Evolutionary conservation across 352 stramenopile species (phyloP), one percentile per base, ranked within the genome.

Genomic region (Albugo candida): DNA sequence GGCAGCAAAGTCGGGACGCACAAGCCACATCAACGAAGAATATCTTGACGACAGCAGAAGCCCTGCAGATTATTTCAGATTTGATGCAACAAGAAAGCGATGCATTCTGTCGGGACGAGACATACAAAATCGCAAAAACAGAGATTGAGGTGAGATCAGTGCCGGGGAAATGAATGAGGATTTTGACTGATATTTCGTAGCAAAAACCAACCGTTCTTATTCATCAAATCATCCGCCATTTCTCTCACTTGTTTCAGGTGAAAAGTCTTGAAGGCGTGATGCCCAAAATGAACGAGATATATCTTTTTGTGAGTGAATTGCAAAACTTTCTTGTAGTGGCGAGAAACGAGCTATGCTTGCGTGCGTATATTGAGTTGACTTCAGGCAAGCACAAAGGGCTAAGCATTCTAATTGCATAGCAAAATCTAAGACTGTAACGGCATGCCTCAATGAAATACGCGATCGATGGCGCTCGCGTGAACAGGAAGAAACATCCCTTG

Each of bases 251-350:
- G 6, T 94, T 94, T 59, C 61, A 83, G 39, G 65, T 94, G 14
- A 83, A 78, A 41, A 74, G 58, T 27, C 59, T 93, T 13, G 81
- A 94, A 47, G 82, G 81, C 1, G 72, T 93, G 21, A 65, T 94
- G n/a, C 82, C 82, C 2, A 93, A 92, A 49, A 91, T 93, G 43
- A 93, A 93, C 43, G 78, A 92, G 55, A 67, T 76, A 24, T 93
- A 83, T 51, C 45, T 93, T 42, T 84, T 83, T 18, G 59, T 81
- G 21, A 93, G 87, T 51, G 76, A 93, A 49, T 85, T 88, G 64
- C 65, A 85, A 41, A 88, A 85, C 41, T 89, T 91, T 42, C 45
- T 92, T 17, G 67, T 74, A 20, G 57, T 62, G 11, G 44, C 85
- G 31, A 67, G 74, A 11, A 58, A 63, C 6, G 56, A 77, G 34